Conservation (phyloP, 257 asterid genomes). For the Penstemon davidsonii region DNA sequence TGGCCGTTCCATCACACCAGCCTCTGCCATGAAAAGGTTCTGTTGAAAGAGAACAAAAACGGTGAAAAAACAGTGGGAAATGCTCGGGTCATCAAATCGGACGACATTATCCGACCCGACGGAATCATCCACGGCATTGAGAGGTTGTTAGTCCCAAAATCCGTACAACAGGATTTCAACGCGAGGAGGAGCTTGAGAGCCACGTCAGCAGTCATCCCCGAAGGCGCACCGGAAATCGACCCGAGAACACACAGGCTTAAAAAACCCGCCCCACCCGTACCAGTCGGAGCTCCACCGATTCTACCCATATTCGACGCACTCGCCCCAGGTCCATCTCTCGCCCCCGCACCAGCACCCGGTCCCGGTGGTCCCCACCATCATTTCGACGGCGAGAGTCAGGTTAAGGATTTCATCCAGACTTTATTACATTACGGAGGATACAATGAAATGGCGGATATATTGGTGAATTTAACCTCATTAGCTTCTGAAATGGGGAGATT, state of each 20-base stretch:
- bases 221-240: conserved; percentile 92
- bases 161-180: conserved; percentile 85
- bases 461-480: conserved; percentile 79
- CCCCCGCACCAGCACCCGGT: conserved; percentile 96
- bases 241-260: conserved; percentile 71
- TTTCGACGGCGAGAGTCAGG: conserved; percentile 91
- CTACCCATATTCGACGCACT: conserved; percentile 68
- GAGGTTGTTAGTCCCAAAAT: conserved; percentile 66
- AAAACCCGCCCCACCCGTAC: conserved; percentile 48
- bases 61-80: conserved; percentile 48
- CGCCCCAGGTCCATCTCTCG: conserved; percentile 93
- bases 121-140: conserved; percentile 96
- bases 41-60: conserved; percentile 24
- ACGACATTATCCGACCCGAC: conserved; percentile 75
- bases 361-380: conserved; percentile 94
- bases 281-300: conserved; percentile 71
- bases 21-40: conserved; percentile 50
- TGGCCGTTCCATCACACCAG: conserved; percentile 59
- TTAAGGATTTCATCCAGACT: conserved; percentile 88
- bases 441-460: conserved; percentile 85
- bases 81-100: conserved; percentile 48
- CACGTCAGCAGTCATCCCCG: conserved; percentile 74
- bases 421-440: conserved; percentile 90
- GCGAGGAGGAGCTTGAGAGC: conserved; percentile 61
- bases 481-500: conserved; percentile 92